Base-by-base conservation (phyloP, 148 eudicot genomes). In the Rhododendron molle region DNA sequence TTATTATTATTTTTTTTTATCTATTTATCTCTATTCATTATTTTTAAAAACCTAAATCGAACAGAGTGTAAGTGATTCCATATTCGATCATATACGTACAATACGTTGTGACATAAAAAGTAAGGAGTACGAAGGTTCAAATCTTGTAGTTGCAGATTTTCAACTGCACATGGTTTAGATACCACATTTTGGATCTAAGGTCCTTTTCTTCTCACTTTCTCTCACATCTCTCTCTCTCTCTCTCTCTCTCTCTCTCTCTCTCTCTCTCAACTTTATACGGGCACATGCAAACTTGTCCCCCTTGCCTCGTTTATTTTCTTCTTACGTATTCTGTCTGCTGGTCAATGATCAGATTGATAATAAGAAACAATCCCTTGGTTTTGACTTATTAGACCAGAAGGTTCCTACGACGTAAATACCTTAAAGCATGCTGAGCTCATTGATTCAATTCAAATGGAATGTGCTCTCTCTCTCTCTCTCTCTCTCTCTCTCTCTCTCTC, bases 401-500 rank as follows among this genome's bases (percentile, higher is more conserved):
- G 74, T 69, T 69, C 74, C 74, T 69, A 28, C 73, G 74, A 69
- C 74, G 30, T 69, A 69, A 69, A 69, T 69, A 69, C 74, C 74
- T 12, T 13, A 1, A 23, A 2, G 1, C 71, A 62, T 62, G 71
- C 71, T 9, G 28, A 62, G 28, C 71, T 20, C 65, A 20, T 58
- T 5, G 3, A 50, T 10, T 50, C 16, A 50, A 2, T 13, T 50
- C 54, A 50, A 50, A 13, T 50, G 5, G 2, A 10, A 46, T 46
- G 49, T 9, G 49, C 49, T 46, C 11, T 43, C 7, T 40, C 43
- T 40, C 43, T 40, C 43, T 40, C 43, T 40, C 4, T 40, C 43
- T 40, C 43, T 40, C 43, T 32, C 34, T 32, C 34, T 32, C 43
- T 40, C 6, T 40, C 6, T 40, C 47, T 44, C 10, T 40, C 6